Evolutionary conservation across 2,329 filamentous ascomycete genomes (phyloP).

Genomic region (Pseudogymnoascus sp.): DNA sequence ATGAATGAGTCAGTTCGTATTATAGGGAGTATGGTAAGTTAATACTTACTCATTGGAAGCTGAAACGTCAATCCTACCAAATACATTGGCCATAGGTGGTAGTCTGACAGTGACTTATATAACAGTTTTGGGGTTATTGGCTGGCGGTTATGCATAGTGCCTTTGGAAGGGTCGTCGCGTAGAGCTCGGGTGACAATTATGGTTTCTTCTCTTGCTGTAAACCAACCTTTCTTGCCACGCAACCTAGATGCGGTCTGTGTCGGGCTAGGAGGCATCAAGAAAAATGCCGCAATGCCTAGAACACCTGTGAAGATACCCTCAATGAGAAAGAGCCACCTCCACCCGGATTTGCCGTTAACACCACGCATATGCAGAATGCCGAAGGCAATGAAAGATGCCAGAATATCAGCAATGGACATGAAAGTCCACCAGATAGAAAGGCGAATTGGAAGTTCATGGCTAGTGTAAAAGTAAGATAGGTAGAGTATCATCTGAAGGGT

Average conservation of each 20-base stretch:
- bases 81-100: constrained; percentile 45
- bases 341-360: constrained; percentile 18
- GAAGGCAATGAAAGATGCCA: constrained; percentile 21
- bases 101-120: constrained; percentile 41
- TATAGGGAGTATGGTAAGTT: neutral
- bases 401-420: constrained; percentile 17
- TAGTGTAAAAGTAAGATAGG: constrained; percentile 23
- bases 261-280: constrained; percentile 22
- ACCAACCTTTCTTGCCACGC: constrained; percentile 53
- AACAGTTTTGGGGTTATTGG: constrained; percentile 36
- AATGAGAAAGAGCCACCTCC: constrained; percentile 33
- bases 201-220: constrained; percentile 49
- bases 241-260: constrained; percentile 39
- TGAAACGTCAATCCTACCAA: constrained; percentile 37
- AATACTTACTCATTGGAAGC: constrained; percentile 36
- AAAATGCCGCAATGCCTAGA: constrained; percentile 17
- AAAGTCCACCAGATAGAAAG: constrained; percentile 23
- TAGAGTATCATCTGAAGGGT: constrained; percentile 23
- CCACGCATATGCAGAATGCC: constrained; percentile 21
- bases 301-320: constrained; percentile 23
- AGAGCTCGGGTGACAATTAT: constrained; percentile 55
- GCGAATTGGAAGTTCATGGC: constrained; percentile 20
- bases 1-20: constrained; percentile 16
- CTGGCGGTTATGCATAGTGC: constrained; percentile 42
- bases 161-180: constrained; percentile 41